Percentiles rank a stretch among this genome's conserved stretches.
phyloP scores from a whole-genome alignment of 768 basidiomycete genomes.

The Calocybe indica region DNA sequence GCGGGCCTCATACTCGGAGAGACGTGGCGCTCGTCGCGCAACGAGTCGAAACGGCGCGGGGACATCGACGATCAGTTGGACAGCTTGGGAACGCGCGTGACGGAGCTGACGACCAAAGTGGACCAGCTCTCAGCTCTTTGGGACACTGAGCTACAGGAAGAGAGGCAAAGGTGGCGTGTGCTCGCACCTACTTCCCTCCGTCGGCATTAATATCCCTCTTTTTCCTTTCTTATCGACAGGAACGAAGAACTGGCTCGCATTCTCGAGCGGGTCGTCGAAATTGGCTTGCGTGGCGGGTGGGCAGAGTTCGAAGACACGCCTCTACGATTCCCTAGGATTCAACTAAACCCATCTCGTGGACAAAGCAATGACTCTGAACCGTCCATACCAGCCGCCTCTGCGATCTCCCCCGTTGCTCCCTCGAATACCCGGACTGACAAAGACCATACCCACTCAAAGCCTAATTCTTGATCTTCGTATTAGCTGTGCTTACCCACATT shows the following conservation, averaged over 20 bases:
- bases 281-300: conserved; percentile 59
- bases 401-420: too few relatives aligned
- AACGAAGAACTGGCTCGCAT: conserved; percentile 64
- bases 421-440: too few relatives aligned
- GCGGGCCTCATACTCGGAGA: conserved; percentile 71
- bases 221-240: conserved; percentile 25
- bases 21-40: conserved; percentile 68
- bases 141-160: conserved; percentile 39
- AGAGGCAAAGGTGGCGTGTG: conserved; percentile 36
- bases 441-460: too few relatives aligned
- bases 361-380: neutral
- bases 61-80: conserved; percentile 69
- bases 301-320: conserved; percentile 60
- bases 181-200: neutral
- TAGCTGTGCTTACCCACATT: too few relatives aligned
- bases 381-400: neutral
- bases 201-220: neutral
- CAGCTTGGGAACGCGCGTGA: conserved; percentile 39
- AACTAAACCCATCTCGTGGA: conserved; percentile 7
- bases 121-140: conserved; percentile 31
- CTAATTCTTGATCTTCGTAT: too few relatives aligned
- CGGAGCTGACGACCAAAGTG: conserved; percentile 37
- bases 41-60: conserved; percentile 63
- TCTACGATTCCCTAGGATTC: conserved; percentile 38
- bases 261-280: conserved; percentile 62